These are phyloP conservation scores for Clausena lansium DNA, from an alignment of 345 rosid species.

Conservation along the genomic window DNA sequence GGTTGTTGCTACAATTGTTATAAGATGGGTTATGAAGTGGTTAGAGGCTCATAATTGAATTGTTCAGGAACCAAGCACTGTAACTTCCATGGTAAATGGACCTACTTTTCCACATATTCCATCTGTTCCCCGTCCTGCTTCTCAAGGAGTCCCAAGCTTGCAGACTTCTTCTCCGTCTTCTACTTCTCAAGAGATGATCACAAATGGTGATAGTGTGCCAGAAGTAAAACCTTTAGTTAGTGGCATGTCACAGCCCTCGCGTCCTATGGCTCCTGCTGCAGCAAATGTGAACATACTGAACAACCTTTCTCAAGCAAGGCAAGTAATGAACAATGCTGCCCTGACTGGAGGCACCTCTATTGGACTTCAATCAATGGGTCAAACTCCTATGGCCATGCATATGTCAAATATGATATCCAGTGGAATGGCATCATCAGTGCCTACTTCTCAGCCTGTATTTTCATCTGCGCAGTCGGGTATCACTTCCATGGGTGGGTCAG, in stretches of 20 bases:
- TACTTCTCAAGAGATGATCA: constrained; percentile 70
- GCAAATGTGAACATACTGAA: constrained; percentile 90
- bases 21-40: constrained; percentile 14
- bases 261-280: constrained; percentile 69
- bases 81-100: constrained; percentile 64
- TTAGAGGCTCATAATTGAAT: constrained; percentile 15
- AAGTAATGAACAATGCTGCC: constrained; percentile 84
- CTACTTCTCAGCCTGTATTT: constrained; percentile 70
- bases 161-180: constrained; percentile 84
- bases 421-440: constrained; percentile 80
- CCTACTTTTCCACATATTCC: constrained; percentile 65
- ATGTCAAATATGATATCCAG: constrained; percentile 96
- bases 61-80: constrained; percentile 83
- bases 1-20: constrained; percentile 9
- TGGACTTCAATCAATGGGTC: constrained; percentile 69
- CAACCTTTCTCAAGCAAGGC: constrained; percentile 87
- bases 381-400: constrained; percentile 86
- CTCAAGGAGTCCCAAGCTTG: constrained; percentile 69
- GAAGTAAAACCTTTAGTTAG: constrained; percentile 81
- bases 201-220: constrained; percentile 51
- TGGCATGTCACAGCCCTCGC: constrained; percentile 63
- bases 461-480: constrained; percentile 73
- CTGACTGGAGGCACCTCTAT: constrained; percentile 86
- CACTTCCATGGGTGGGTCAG: constrained; percentile 60
- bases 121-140: constrained; percentile 69